Conservation (phyloP, 2,329 filamentous ascomycete species). For the Cordyceps pruinosa region DNA sequence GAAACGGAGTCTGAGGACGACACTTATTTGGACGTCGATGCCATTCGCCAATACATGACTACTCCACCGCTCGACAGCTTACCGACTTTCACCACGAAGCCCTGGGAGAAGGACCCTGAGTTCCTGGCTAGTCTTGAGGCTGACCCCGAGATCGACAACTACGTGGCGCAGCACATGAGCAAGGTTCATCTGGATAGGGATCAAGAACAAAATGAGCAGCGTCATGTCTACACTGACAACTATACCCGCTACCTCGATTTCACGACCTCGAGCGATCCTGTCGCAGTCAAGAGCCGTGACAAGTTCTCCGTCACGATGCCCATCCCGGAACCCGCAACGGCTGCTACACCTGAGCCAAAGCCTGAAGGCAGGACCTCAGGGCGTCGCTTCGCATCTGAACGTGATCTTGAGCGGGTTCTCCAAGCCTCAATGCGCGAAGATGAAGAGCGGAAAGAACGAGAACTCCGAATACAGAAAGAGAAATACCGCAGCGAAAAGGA, state of each 20-base stretch:
- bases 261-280: constrained; percentile 48
- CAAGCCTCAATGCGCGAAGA: constrained; percentile 66
- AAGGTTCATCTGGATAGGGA: constrained; percentile 32
- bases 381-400: constrained; percentile 61
- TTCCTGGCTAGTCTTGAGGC: constrained; percentile 37
- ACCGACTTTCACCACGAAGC: constrained; percentile 38
- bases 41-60: constrained; percentile 42
- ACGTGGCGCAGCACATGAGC: constrained; percentile 39
- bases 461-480: constrained; percentile 56
- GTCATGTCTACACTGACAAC: constrained; percentile 37
- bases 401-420: constrained; percentile 64
- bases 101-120: constrained; percentile 42
- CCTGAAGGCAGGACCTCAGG: constrained; percentile 48
- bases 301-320: constrained; percentile 40
- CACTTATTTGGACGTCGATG: constrained; percentile 42
- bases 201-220: constrained; percentile 32
- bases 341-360: constrained; percentile 45
- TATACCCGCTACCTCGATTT: constrained; percentile 49
- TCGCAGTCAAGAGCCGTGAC: constrained; percentile 47
- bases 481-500: constrained; percentile 71
- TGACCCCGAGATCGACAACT: constrained; percentile 34
- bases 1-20: constrained; percentile 50
- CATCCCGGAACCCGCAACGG: constrained; percentile 26
- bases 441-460: constrained; percentile 62
- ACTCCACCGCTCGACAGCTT: constrained; percentile 51